phyloP scores from a whole-genome alignment of 2,329 filamentous ascomycete species.

The Paraphaeosphaeria minitans region DNA sequence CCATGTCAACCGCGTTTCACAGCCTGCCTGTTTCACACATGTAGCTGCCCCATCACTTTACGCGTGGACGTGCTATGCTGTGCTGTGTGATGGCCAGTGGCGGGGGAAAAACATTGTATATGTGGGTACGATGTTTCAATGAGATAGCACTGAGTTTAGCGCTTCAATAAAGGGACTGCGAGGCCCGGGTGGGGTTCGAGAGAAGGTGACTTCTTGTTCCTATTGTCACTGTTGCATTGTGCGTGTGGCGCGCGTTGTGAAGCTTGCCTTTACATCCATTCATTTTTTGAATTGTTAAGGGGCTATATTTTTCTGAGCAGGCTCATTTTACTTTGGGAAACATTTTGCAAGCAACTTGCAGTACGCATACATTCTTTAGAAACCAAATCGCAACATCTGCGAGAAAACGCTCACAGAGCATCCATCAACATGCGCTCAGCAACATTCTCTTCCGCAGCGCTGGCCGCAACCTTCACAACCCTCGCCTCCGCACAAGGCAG shows the following conservation, averaged over 20 bases:
- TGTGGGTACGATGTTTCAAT: constrained; percentile 3
- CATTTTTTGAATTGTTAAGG: not conserved
- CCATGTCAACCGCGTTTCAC: not conserved
- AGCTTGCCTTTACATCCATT: constrained; percentile 1
- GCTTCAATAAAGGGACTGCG: not conserved
- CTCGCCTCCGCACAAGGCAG: not conserved
- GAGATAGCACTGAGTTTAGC: not conserved
- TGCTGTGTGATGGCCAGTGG: not conserved
- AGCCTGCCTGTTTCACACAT: not conserved
- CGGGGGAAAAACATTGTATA: not conserved
- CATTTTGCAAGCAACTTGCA: not conserved
- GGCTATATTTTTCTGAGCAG: not conserved
- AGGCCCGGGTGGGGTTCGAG: not conserved
- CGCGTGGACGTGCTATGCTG: not conserved
- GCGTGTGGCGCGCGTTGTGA: not conserved
- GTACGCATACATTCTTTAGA: not conserved
- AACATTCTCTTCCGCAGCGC: constrained; percentile 3
- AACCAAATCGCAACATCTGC: not conserved
- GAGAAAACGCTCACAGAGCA: not conserved
- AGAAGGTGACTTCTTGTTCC: not conserved
- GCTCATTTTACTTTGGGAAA: too few relatives aligned
- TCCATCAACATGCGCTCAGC: constrained; percentile 2
- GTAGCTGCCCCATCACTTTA: constrained; percentile 6
- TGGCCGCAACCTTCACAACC: not conserved
- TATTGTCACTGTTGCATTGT: not conserved